These are phyloP conservation scores for Colletotrichum sp. DNA, from an alignment of 2,329 filamentous ascomycete species.

Conservation along the genomic window DNA sequence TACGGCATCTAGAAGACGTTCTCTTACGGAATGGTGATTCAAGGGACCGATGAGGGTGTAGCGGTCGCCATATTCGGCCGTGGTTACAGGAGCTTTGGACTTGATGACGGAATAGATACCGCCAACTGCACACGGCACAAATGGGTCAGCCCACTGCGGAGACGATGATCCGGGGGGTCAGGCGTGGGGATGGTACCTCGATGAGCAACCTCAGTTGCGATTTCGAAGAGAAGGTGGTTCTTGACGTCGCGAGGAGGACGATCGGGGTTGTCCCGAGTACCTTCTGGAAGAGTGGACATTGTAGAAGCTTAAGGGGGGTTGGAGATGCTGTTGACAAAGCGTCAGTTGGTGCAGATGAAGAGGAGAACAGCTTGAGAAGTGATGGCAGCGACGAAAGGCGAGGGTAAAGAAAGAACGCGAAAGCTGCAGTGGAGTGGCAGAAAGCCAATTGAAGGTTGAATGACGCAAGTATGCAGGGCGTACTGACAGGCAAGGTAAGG, in stretches of 20 bases:
- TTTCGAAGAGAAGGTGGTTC: slow-evolving; percentile 95
- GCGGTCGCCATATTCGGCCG: slow-evolving; percentile 96
- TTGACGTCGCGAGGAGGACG: slow-evolving; percentile 72
- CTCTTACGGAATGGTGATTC: slow-evolving; percentile 83
- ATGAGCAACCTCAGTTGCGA: slow-evolving; percentile 97
- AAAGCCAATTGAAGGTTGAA: neutral
- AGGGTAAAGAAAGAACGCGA: neutral
- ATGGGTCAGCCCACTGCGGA: slow-evolving; percentile 27
- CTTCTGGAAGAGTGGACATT: slow-evolving; percentile 13
- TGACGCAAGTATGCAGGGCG: slow-evolving; percentile 15
- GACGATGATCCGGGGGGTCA: neutral
- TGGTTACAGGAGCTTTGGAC: slow-evolving; percentile 97
- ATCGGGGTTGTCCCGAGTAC: slow-evolving; percentile 14
- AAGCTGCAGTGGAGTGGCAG: neutral
- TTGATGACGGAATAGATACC: slow-evolving; percentile 99
- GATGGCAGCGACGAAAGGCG: neutral
- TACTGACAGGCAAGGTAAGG: slow-evolving; percentile 2
- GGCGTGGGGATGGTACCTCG: slow-evolving; percentile 67
- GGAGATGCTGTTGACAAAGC: neutral
- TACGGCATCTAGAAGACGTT: neutral
- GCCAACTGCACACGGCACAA: slow-evolving; percentile 67
- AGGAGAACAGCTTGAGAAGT: neutral
- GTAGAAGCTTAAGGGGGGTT: neutral
- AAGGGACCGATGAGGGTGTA: slow-evolving; percentile 96
- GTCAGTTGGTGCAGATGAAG: neutral